Percentiles rank a stretch among this genome's conserved stretches.
Evolutionary conservation across 2,329 filamentous ascomycete species (phyloP).

Genomic region (Myriosclerotinia duriaeana): DNA sequence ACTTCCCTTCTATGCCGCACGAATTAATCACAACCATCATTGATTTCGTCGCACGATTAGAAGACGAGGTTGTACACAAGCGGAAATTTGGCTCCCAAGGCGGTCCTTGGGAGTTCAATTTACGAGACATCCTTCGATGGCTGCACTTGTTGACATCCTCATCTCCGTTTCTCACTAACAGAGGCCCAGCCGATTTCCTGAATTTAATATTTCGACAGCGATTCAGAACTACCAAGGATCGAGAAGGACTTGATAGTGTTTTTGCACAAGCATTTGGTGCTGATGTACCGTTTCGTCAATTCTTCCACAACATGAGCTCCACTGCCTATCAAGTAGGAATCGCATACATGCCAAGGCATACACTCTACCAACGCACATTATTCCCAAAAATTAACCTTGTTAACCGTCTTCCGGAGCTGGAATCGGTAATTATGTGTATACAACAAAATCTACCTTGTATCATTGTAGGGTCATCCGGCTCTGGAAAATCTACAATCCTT

Average conservation of each 20-base stretch:
- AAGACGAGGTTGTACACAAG: conserved; percentile 64
- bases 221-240: conserved; percentile 73
- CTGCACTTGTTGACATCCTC: conserved; percentile 66
- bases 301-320: conserved; percentile 68
- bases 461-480: conserved; percentile 79
- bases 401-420: conserved; percentile 67
- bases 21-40: conserved; percentile 68
- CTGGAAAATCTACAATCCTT: conserved; percentile 81
- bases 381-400: conserved; percentile 53
- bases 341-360: conserved; percentile 64
- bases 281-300: conserved; percentile 52
- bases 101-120: conserved; percentile 93
- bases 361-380: conserved; percentile 50
- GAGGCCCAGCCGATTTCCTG: conserved; percentile 69
- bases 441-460: conserved; percentile 87
- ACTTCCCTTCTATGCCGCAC: conserved; percentile 64
- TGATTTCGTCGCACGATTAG: conserved; percentile 75
- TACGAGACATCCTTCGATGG: conserved; percentile 89
- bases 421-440: conserved; percentile 84
- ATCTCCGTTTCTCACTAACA: conserved; percentile 60
- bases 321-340: conserved; percentile 76
- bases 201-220: conserved; percentile 82
- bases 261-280: conserved; percentile 64
- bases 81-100: conserved; percentile 61
- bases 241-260: conserved; percentile 61